A percentile compares a stretch with the other conserved stretches of the same genome.
Conservation (phyloP, 192 early-diverging fungal genomes). For the Podila epicladia region DNA sequence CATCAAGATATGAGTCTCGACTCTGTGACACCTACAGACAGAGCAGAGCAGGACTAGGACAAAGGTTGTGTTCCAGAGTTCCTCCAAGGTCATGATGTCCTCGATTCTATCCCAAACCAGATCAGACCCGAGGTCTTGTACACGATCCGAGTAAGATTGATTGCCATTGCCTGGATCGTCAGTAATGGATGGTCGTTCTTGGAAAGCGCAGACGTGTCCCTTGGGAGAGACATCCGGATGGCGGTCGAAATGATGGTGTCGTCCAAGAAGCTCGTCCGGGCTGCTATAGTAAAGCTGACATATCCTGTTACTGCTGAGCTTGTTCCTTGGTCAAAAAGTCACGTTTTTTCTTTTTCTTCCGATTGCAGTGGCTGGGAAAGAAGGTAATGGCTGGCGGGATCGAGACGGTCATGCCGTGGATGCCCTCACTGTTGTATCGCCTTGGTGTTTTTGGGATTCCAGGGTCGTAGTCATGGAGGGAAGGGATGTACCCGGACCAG, state of each 20-base stretch:
- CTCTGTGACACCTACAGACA: constrained; percentile 55
- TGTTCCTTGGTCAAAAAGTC: constrained; percentile 39
- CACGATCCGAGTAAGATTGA: constrained; percentile 76
- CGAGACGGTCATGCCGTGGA: constrained; percentile 25
- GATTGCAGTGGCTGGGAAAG: constrained; percentile 37
- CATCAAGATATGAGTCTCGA: background rate
- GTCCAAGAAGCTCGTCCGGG: constrained; percentile 33
- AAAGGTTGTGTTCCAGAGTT: constrained; percentile 67
- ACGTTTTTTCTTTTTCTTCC: constrained; percentile 24
- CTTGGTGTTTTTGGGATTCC: background rate
- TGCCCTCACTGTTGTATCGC: constrained; percentile 19
- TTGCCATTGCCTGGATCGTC: constrained; percentile 71
- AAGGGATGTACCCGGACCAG: constrained; percentile 25
- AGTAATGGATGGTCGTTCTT: constrained; percentile 64
- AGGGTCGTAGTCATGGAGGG: constrained; percentile 3
- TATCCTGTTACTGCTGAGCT: background rate
- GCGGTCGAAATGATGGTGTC: constrained; percentile 44
- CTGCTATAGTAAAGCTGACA: constrained; percentile 6
- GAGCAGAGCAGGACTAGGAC: constrained; percentile 61
- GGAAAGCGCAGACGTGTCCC: constrained; percentile 37
- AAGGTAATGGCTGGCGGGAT: constrained; percentile 29
- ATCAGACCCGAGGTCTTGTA: constrained; percentile 71
- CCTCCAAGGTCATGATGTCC: constrained; percentile 75
- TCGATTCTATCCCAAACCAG: constrained; percentile 66
- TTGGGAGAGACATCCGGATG: constrained; percentile 41